Evolutionary conservation across 768 basidiomycete genomes (phyloP), one percentile per base, ranked within the genome.

Genomic region (Trametes coccinea): DNA sequence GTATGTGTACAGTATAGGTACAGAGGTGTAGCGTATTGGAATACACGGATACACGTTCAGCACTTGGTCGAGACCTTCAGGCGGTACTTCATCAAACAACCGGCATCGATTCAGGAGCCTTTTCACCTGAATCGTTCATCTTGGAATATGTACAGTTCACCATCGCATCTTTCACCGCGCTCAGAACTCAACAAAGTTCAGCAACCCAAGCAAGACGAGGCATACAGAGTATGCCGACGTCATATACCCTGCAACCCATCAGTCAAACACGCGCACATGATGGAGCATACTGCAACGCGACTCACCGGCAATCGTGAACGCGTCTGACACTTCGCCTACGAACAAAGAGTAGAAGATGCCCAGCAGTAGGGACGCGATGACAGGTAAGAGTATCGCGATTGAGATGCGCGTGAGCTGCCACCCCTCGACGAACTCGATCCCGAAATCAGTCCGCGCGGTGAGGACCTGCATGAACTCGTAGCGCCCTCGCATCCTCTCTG

Each of bases 381-480:
- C 63, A 6, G 66, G 68, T 2, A 67, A 13, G 9, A 67, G 37
- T 37, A 65, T 54, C 14, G 66, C 66, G 22, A 65, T n/a, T 5
- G 66, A 51, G 45, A 69, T 63, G 17, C 64, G 60, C n/a, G 30
- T 51, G 30, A 66, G 41, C 43, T 62, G 61, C 53, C 62, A 66
- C 8, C 64, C 51, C 49, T 66, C 64, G 22, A 66, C 64, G 46
- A 66, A 66, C 41, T 66, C 64, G 29, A 66, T 60, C 13, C 64
- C 64, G 44, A 62, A 53, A 30, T 60, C 61, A 2, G 64, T 62
- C 4, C 61, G 53, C 9, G 55, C 50, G 8, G 66, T 69, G 3
- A 69, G 53, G 8, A 67, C 68, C 29, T 63, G 60, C 63, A 69
- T 65, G 43, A 67, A 69, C 51, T 69, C 66, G 45, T 58, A 61